Evolutionary conservation across 805 yeast genomes (phyloP), one percentile per base, ranked within the genome.

Genomic region (Hanseniaspora nectarophila): DNA sequence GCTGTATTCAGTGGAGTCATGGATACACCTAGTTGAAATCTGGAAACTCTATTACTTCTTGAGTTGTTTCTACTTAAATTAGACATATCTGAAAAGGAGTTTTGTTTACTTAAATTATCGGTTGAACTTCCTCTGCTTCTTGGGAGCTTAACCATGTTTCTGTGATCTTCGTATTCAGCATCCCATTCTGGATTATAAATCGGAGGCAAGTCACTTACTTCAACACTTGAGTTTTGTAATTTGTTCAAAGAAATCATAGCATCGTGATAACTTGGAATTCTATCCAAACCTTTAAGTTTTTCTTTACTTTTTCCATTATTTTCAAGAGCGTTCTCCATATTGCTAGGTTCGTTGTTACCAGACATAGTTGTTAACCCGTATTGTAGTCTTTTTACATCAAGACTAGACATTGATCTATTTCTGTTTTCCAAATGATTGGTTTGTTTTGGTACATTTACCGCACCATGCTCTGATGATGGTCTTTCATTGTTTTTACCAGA

Each of bases 151-250:
- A 26, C n/a, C 2, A 49, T 20, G 12, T 18, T 28, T 20, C 4
- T 18, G 15, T 43, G 9, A 5, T 8, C 18, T 8, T 34, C 21
- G 26, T 26, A 49, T 12, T 49, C 46, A 18, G 6, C 43, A 49
- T 49, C 53, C 53, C 53, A 49, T 34, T 49, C n/a, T 1, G 53
- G 53, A 29, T 49, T 28, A n/a, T 49, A 49, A 7, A 49, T 9
- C 4, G 53, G 53, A 4, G 53, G 53, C 20, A 49, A 42, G 13
- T 40, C 53, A 8, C 23, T 33, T n/a, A 49, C 15, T 18, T 49
- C 53, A 2, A 42, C 43, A 21, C 35, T 40, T 6, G 53, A 42
- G 18, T 42, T 49, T 28, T 49, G 53, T 28, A 42, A 33, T 34
- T 49, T 49, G 10, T 28, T 49, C 8, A 31, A 31, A 15, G 35